Conservation (phyloP, 768 basidiomycete species). For the Boletus vinaceobasis region DNA sequence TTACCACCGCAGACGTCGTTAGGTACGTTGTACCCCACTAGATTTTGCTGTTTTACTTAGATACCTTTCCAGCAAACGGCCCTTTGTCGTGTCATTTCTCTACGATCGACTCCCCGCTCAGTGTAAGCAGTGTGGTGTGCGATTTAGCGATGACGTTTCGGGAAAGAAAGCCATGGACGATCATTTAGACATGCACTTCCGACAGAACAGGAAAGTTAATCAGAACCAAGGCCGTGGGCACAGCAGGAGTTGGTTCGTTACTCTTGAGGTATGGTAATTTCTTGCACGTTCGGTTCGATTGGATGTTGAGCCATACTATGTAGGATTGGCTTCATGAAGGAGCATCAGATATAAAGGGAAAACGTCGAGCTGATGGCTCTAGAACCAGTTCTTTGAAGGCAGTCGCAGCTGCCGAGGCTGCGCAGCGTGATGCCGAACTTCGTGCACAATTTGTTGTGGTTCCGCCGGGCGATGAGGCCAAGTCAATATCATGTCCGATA, state of each 20-base stretch:
- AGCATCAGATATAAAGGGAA: conserved; percentile 60
- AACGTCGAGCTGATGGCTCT: conserved; percentile 55
- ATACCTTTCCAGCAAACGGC: conserved; percentile 40
- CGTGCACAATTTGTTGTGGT: conserved; percentile 80
- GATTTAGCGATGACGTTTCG: conserved; percentile 68
- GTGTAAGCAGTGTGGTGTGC: conserved; percentile 92
- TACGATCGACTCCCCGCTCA: conserved; percentile 74
- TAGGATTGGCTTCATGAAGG: conserved; percentile 89
- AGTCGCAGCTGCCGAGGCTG: conserved; percentile 57
- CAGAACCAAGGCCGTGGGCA: conserved; percentile 81
- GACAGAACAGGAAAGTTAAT: conserved; percentile 81
- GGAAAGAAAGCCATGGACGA: conserved; percentile 80
- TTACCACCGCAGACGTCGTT: conserved; percentile 67
- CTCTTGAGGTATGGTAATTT: conserved; percentile 62
- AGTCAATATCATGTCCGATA: conserved; percentile 83
- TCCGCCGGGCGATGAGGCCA: conserved; percentile 86
- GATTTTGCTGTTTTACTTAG: not conserved
- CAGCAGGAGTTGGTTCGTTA: conserved; percentile 86
- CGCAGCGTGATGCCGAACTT: conserved; percentile 73
- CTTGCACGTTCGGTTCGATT: not conserved
- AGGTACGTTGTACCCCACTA: conserved; percentile 45
- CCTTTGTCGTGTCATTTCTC: conserved; percentile 61
- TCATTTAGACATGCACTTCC: conserved; percentile 96
- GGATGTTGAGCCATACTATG: conserved; percentile 10
- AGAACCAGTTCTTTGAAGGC: conserved; percentile 53